A percentile compares a stretch with the other conserved stretches of the same genome.
Evolutionary conservation across 805 yeast genomes (phyloP).

Genomic region (Lachancea dasiensis): DNA sequence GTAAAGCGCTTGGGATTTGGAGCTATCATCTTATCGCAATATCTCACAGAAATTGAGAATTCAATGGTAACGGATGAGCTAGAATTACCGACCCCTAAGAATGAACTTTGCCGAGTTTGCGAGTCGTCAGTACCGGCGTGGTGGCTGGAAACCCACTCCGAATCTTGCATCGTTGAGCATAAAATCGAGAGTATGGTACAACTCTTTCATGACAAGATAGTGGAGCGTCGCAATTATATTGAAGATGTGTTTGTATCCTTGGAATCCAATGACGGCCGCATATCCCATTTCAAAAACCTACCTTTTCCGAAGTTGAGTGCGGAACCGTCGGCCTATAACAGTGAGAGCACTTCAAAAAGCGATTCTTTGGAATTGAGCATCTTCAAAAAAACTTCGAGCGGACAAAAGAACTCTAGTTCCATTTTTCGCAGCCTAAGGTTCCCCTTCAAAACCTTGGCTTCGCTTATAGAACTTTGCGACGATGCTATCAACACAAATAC

Average conservation of each 20-base stretch:
- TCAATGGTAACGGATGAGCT: slow-evolving; percentile 57
- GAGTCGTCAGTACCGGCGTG: slow-evolving; percentile 88
- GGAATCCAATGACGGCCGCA: slow-evolving; percentile 22
- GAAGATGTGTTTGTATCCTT: slow-evolving; percentile 27
- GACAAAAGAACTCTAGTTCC: slow-evolving; percentile 19
- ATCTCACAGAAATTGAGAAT: slow-evolving; percentile 58
- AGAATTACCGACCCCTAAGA: slow-evolving; percentile 70
- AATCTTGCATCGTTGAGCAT: slow-evolving; percentile 81
- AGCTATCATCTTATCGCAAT: slow-evolving; percentile 72
- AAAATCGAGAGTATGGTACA: slow-evolving; percentile 73
- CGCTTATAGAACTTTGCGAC: slow-evolving; percentile 61
- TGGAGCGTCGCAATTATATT: slow-evolving; percentile 62
- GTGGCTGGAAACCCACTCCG: slow-evolving; percentile 93
- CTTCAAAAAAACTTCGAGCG: slow-evolving; percentile 1
- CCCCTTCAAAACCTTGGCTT: slow-evolving; percentile 56
- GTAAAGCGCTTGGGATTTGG: slow-evolving; percentile 85
- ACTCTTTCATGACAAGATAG: slow-evolving; percentile 63
- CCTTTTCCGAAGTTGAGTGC: slow-evolving; percentile 38
- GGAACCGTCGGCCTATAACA: not conserved
- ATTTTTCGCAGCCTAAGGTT: slow-evolving; percentile 41
- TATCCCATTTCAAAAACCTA: slow-evolving; percentile 51
- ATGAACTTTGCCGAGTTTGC: slow-evolving; percentile 85
- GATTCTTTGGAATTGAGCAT: not conserved
- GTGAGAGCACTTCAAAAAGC: not conserved
- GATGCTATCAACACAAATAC: slow-evolving; percentile 69